phyloP scores from a whole-genome alignment of 2,329 filamentous ascomycete genomes.

The Diaporthe sp. region DNA sequence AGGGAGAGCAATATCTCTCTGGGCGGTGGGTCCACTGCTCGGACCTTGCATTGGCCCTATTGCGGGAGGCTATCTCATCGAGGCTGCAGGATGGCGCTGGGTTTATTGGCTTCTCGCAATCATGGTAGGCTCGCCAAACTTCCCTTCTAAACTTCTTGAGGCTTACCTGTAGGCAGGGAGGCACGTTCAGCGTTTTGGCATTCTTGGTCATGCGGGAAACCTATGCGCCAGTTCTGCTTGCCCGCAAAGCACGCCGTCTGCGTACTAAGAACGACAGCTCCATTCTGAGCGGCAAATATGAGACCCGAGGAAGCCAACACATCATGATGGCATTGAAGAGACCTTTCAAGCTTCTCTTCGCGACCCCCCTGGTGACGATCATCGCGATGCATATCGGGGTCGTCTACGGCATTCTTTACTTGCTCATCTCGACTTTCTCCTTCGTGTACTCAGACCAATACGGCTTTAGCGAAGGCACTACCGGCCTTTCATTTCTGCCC shows the following conservation, averaged over 20 bases:
- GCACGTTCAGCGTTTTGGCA: conserved; percentile 52
- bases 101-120: conserved; percentile 62
- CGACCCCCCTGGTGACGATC: conserved; percentile 63
- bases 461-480: conserved; percentile 60
- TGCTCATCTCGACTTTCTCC: conserved; percentile 67
- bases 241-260: conserved; percentile 56
- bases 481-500: conserved; percentile 67
- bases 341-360: conserved; percentile 67
- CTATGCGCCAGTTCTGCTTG: conserved; percentile 56
- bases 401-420: conserved; percentile 69
- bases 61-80: conserved; percentile 52
- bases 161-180: conserved; percentile 41
- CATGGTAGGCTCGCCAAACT: conserved; percentile 41
- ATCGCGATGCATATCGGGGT: conserved; percentile 67
- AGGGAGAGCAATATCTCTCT: conserved; percentile 62
- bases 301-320: conserved; percentile 40
- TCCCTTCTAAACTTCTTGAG: neutral
- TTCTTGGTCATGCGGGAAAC: conserved; percentile 59
- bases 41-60: conserved; percentile 64
- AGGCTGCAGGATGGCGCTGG: conserved; percentile 62
- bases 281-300: conserved; percentile 57
- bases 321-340: conserved; percentile 44
- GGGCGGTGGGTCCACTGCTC: conserved; percentile 62
- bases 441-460: conserved; percentile 65
- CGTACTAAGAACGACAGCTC: conserved; percentile 58